phyloP scores from a whole-genome alignment of 2,329 filamentous ascomycete species.

The Pseudogymnoascus sp. region DNA sequence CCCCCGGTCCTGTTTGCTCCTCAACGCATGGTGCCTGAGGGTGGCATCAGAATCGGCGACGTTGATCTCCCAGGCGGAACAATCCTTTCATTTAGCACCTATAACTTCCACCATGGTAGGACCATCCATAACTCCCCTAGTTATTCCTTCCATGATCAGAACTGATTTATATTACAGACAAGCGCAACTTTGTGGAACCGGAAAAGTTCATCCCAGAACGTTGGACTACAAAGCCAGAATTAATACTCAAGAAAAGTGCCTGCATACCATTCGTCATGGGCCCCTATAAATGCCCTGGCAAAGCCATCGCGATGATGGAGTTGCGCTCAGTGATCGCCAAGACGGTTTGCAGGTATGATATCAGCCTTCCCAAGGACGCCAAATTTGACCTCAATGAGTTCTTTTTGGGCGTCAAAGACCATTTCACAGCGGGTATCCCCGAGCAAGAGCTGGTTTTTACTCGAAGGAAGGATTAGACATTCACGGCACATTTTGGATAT shows the following conservation, averaged over 20 bases:
- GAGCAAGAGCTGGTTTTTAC: slow-evolving; percentile 10
- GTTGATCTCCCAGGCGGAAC: slow-evolving; percentile 14
- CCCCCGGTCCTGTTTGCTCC: slow-evolving; percentile 16
- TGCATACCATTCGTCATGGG: slow-evolving; percentile 24
- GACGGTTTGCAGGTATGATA: slow-evolving; percentile 19
- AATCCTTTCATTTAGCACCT: slow-evolving; percentile 13
- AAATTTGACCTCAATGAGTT: slow-evolving; percentile 9
- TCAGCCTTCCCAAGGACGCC: slow-evolving; percentile 19
- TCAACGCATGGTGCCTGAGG: slow-evolving; percentile 30
- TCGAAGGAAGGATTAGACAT: neutral
- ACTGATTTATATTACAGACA: slow-evolving; percentile 8
- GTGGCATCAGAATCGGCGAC: slow-evolving; percentile 24
- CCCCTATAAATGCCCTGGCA: slow-evolving; percentile 27
- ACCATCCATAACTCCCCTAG: neutral
- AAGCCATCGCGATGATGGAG: slow-evolving; percentile 28
- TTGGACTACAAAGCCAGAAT: slow-evolving; percentile 20
- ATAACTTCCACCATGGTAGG: slow-evolving; percentile 16
- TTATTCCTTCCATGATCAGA: neutral
- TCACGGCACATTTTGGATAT: neutral
- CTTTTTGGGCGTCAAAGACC: slow-evolving; percentile 14
- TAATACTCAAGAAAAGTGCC: slow-evolving; percentile 20
- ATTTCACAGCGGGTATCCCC: slow-evolving; percentile 13
- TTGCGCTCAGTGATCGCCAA: slow-evolving; percentile 24
- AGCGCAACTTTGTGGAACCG: slow-evolving; percentile 15
- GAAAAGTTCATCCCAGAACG: slow-evolving; percentile 29